Evolutionary conservation across 805 yeast species (phyloP).

Genomic region (Candida peoriensis): DNA sequence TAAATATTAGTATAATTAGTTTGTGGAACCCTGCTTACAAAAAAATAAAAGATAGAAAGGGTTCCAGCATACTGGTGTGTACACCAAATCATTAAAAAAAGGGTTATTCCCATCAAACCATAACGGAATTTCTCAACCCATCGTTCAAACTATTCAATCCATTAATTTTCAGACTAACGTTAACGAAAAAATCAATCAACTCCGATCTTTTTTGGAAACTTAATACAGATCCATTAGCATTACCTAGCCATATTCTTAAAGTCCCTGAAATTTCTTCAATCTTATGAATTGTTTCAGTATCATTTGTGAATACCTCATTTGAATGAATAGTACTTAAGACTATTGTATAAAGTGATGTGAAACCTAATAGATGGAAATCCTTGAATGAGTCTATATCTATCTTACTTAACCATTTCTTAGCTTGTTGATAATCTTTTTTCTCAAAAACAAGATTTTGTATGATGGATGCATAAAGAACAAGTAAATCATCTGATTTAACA

Average conservation of each 20-base stretch:
- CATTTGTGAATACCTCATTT: conserved; percentile 11
- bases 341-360: conserved; percentile 25
- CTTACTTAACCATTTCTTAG: conserved; percentile 22
- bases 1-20: too few species aligned
- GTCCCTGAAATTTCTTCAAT: conserved; percentile 28
- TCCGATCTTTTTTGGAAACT: conserved; percentile 26
- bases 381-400: conserved; percentile 14
- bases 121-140: neutral
- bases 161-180: conserved; percentile 21
- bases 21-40: too few species aligned
- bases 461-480: conserved; percentile 24
- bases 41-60: too few species aligned
- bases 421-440: conserved; percentile 19
- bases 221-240: conserved; percentile 23
- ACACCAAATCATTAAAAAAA: too few species aligned
- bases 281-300: conserved; percentile 16
- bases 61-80: too few species aligned
- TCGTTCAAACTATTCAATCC: conserved; percentile 15
- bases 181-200: conserved; percentile 28
- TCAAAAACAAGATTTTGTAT: conserved; percentile 23
- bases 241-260: conserved; percentile 32
- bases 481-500: conserved; percentile 19
- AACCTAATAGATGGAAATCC: conserved; percentile 23
- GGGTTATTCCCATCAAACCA: conserved; percentile 6
- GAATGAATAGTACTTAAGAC: conserved; percentile 19